phyloP scores from a whole-genome alignment of 2,329 filamentous ascomycete genomes.

The Teratosphaeria destructans region DNA sequence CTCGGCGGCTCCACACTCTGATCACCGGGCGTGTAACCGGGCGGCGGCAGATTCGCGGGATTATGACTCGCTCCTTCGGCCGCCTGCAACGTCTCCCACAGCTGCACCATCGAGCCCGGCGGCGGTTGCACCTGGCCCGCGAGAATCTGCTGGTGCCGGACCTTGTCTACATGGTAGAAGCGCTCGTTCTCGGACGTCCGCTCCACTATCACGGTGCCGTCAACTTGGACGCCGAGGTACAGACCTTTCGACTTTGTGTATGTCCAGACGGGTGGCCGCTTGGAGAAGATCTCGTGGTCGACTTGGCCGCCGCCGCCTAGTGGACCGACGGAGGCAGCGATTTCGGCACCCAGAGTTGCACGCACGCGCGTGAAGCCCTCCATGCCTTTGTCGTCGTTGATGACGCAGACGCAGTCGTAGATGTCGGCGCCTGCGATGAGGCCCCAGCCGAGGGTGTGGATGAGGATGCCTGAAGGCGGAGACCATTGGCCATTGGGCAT shows the following conservation, averaged over 20 bases:
- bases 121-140: conserved; percentile 45
- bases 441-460: conserved; percentile 76
- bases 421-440: conserved; percentile 86
- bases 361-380: conserved; percentile 71
- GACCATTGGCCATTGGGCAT: conserved; percentile 82
- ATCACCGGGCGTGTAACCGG: conserved; percentile 57
- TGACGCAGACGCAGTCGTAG: conserved; percentile 86
- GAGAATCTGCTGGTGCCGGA: conserved; percentile 52
- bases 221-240: conserved; percentile 74
- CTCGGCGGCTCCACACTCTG: conserved; percentile 49
- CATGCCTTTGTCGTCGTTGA: conserved; percentile 74
- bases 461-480: conserved; percentile 75
- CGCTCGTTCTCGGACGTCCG: conserved; percentile 72
- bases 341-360: conserved; percentile 69
- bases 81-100: conserved; percentile 75
- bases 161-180: conserved; percentile 59
- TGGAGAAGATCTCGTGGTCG: conserved; percentile 55
- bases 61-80: conserved; percentile 72
- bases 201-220: conserved; percentile 76
- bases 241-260: conserved; percentile 83
- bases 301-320: conserved; percentile 65
- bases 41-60: conserved; percentile 55
- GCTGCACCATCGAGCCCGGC: conserved; percentile 43
- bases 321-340: conserved; percentile 65
- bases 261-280: conserved; percentile 61